Conservation (phyloP, 2,329 filamentous ascomycete genomes). For the Fusarium sp. region DNA sequence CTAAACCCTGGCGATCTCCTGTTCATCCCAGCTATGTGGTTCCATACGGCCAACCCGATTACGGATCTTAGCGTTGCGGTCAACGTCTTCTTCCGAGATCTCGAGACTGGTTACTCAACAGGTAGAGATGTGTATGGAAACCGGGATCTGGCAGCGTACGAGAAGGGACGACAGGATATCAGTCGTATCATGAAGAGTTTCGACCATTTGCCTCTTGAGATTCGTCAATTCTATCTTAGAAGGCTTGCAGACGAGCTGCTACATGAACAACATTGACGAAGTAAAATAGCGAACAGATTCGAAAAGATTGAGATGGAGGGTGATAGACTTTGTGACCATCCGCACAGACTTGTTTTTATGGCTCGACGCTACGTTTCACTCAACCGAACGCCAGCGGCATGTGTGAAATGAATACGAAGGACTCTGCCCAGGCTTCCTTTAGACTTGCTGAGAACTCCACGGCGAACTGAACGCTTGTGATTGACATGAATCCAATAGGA, state of each 20-base stretch:
- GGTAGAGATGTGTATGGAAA: constrained; percentile 92
- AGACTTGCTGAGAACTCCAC: neutral
- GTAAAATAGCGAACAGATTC: neutral
- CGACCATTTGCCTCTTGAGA: constrained; percentile 71
- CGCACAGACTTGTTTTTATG: neutral
- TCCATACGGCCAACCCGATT: constrained; percentile 77
- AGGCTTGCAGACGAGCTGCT: constrained; percentile 77
- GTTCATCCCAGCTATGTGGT: constrained; percentile 86
- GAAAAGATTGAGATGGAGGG: neutral
- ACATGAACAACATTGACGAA: constrained; percentile 32
- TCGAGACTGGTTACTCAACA: constrained; percentile 74
- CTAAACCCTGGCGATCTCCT: constrained; percentile 80
- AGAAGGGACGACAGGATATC: constrained; percentile 81
- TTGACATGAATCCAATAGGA: constrained; percentile 3
- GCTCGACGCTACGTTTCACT: constrained; percentile 6
- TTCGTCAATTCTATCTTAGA: constrained; percentile 80
- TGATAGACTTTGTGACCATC: neutral
- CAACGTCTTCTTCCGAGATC: constrained; percentile 88
- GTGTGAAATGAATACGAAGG: neutral
- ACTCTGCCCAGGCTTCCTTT: constrained; percentile 5
- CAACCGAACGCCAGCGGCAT: neutral
- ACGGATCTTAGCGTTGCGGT: constrained; percentile 77
- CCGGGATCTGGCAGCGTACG: constrained; percentile 84
- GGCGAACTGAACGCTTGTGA: neutral
- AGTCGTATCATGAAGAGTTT: constrained; percentile 74